Percentiles rank a stretch among this genome's conserved stretches.
phyloP scores from a whole-genome alignment of 495 filamentous ascomycete species.

The Emericellopsis terricola region DNA sequence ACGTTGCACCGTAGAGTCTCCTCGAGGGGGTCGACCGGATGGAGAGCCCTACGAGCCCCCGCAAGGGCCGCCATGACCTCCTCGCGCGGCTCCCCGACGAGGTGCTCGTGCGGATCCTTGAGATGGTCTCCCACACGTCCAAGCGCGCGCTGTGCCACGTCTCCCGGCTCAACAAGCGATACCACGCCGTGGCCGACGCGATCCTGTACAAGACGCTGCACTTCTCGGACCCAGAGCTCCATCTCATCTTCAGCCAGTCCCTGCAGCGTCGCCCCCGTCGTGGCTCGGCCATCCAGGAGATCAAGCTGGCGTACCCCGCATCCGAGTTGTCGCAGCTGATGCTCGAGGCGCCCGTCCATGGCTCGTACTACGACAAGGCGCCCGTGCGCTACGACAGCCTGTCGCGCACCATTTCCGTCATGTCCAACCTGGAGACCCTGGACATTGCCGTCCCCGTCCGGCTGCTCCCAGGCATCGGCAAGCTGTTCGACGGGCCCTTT shows the following conservation, averaged over 20 bases:
- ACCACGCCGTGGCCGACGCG: constrained; percentile 12
- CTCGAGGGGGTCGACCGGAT: no score
- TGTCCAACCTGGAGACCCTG: constrained; percentile 16
- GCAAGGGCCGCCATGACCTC: constrained; percentile 3
- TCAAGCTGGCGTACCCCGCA: constrained; percentile 11
- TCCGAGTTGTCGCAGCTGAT: constrained; percentile 9
- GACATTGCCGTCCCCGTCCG: constrained; percentile 12
- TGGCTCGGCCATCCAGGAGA: constrained; percentile 12
- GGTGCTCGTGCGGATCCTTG: constrained; percentile 12
- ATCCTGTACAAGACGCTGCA: constrained; percentile 12
- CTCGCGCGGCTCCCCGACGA: constrained; percentile 8
- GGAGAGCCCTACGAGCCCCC: no score
- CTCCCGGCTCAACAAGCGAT: constrained; percentile 10
- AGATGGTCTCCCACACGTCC: constrained; percentile 4
- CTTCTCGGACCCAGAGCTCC: constrained; percentile 12
- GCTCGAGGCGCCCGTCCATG: constrained; percentile 5
- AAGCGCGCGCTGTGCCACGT: constrained; percentile 10
- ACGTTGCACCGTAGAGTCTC: no score
- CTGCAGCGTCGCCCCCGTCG: constrained; percentile 10
- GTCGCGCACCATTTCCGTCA: constrained; percentile 12
- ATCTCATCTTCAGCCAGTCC: constrained; percentile 15
- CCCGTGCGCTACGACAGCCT: constrained; percentile 9
- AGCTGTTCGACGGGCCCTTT: constrained; percentile 15
- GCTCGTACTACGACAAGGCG: constrained; percentile 1
- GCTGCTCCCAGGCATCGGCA: constrained; percentile 13